Conservation (phyloP, 2,329 filamentous ascomycete genomes). For the Paecilomyces formosus region DNA sequence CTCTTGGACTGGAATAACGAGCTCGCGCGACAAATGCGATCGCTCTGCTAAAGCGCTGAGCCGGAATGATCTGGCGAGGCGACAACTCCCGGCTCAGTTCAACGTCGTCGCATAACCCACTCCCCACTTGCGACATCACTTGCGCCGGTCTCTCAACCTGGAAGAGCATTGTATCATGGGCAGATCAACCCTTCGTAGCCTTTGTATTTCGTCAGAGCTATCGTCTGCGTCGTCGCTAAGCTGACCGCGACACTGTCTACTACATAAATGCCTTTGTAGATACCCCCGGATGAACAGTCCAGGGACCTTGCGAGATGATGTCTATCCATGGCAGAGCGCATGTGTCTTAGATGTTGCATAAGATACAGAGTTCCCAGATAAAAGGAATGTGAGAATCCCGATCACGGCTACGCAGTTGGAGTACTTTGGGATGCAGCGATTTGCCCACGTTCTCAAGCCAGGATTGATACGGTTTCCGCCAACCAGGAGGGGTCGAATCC, state of each 20-base stretch:
- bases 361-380: neutral
- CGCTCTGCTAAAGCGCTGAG: neutral
- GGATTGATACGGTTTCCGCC: neutral
- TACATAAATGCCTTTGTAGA: neutral
- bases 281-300: neutral
- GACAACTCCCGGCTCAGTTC: neutral
- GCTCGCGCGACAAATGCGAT: neutral
- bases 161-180: neutral
- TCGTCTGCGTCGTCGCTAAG: neutral
- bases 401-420: conserved; percentile 1
- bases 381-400: neutral
- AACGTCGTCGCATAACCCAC: neutral
- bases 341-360: neutral
- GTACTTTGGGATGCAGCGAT: neutral
- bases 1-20: neutral
- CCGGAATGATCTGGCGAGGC: neutral
- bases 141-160: neutral
- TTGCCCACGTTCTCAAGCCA: conserved; percentile 1
- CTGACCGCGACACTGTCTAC: neutral
- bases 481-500: neutral
- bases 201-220: neutral
- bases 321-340: neutral
- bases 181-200: neutral
- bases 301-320: neutral
- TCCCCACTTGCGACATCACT: neutral